phyloP scores from a whole-genome alignment of 306 rosid genomes.

The Quercus mongolica region DNA sequence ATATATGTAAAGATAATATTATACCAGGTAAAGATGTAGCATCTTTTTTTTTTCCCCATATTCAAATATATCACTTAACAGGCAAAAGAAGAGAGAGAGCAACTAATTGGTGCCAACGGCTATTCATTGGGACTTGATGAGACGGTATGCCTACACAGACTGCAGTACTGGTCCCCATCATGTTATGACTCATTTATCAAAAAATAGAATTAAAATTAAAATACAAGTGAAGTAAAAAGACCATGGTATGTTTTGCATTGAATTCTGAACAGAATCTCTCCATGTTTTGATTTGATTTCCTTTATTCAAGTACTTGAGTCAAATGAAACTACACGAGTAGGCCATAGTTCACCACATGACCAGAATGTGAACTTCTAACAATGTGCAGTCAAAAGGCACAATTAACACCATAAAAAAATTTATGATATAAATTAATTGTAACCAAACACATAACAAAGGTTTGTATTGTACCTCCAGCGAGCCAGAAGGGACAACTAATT shows the following conservation, averaged over 20 bases:
- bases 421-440: not conserved
- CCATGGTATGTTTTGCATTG: not conserved
- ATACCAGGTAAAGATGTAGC: not conserved
- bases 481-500: constrained; percentile 74
- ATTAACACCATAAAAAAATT: not conserved
- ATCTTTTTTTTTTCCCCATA: not conserved
- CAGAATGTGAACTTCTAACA: not conserved
- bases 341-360: not conserved
- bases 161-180: not conserved
- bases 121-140: not conserved
- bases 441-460: constrained; percentile 35
- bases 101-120: not conserved
- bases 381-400: not conserved
- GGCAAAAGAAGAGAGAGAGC: not conserved
- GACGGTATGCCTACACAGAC: not conserved
- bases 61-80: not conserved
- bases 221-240: not conserved
- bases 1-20: not conserved
- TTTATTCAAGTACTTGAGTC: not conserved
- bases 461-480: constrained; percentile 73
- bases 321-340: not conserved
- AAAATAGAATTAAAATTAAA: not conserved
- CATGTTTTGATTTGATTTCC: not conserved
- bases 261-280: not conserved
- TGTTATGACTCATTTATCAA: not conserved